These are phyloP conservation scores for Meyerozyma elateridarum DNA, from an alignment of 1,139 yeast genomes.

Conservation along the genomic window DNA sequence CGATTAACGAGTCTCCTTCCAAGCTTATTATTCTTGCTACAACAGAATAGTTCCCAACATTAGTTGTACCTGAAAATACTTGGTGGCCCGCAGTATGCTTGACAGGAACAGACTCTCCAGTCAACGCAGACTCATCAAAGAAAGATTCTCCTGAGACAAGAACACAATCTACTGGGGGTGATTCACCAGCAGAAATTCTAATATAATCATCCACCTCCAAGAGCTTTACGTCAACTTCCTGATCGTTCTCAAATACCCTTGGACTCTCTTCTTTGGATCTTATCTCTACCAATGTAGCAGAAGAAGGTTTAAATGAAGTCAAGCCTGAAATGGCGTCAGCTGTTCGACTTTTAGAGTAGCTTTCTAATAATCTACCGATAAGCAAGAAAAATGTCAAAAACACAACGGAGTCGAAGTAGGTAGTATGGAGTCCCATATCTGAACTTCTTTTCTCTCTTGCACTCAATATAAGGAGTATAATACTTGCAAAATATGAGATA, in stretches of 20 bases:
- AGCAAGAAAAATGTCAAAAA: conserved; percentile 67
- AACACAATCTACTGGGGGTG: conserved; percentile 70
- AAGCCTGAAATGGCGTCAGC: conserved; percentile 60
- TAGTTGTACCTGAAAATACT: conserved; percentile 69
- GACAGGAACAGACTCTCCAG: conserved; percentile 64
- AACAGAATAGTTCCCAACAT: conserved; percentile 51
- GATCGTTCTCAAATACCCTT: conserved; percentile 25
- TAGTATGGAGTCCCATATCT: conserved; percentile 49
- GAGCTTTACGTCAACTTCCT: conserved; percentile 41
- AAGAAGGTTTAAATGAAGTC: conserved; percentile 44
- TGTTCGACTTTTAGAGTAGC: conserved; percentile 61
- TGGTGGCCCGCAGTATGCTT: conserved; percentile 52
- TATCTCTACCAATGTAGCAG: conserved; percentile 45
- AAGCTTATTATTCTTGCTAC: conserved; percentile 55
- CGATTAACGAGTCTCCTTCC: conserved; percentile 63
- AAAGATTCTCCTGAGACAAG: conserved; percentile 52
- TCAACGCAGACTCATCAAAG: conserved; percentile 73
- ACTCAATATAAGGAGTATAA: conserved; percentile 50
- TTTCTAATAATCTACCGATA: conserved; percentile 65
- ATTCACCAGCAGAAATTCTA: conserved; percentile 58
- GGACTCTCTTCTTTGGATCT: conserved; percentile 13
- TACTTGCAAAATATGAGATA: conserved; percentile 66
- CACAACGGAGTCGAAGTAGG: conserved; percentile 76
- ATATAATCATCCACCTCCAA: conserved; percentile 64
- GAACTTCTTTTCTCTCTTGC: conserved; percentile 30